Base-by-base conservation (phyloP, 176 grass and related monocot genomes). In the Oropetium thomaeum region DNA sequence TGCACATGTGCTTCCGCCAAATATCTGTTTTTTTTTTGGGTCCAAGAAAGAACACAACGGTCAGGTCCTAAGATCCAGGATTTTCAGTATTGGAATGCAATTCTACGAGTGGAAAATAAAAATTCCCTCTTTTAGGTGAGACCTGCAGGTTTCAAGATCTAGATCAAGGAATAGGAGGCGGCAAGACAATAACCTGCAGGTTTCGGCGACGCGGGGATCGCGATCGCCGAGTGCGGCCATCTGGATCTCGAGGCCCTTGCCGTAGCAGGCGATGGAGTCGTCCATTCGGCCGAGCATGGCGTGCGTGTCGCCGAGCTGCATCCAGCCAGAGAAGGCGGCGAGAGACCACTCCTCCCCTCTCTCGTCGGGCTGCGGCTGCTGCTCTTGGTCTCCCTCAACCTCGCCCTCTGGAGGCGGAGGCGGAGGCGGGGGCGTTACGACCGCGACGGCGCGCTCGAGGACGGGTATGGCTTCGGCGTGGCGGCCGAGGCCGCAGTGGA, bases 231-330 rank as follows among this genome's bases (percentile, higher is more conserved):
- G 96, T 0, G 96, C 91, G 12, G 68, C 85, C 76, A 96, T 99
- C 96, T 99, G 96, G 80, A 99, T 94, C 84, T 92, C 74, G 62
- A 96, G 89, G 17, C 96, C 96, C 84, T 96, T 96, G 53, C 87
- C 85, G 59, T 99, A 99, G 74, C 92, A 96, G 2, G 82, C 81
- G 67, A 99, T 92, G 16, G 96, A 99, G 30, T 99, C 88, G 65
- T 99, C 96, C 76, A 92, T 91, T 62, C 89, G 83, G 7, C 96
- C 96, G 7, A 95, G 82, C 96, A 99, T 92, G 55, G 96, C 92
- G 68, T 99, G 87, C 25, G 96, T 99, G 76, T 99, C 96, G 28
- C 96, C 96, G 59, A 99, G 87, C 87, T 99, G 96, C 96, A 99
- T 99, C 87, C 92, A 99, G 0, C 96, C 96, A 20, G 96, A 93